Evolutionary conservation across 805 yeast species (phyloP), one percentile per base, ranked within the genome.

Genomic region (Saccharomycopsis amapae): DNA sequence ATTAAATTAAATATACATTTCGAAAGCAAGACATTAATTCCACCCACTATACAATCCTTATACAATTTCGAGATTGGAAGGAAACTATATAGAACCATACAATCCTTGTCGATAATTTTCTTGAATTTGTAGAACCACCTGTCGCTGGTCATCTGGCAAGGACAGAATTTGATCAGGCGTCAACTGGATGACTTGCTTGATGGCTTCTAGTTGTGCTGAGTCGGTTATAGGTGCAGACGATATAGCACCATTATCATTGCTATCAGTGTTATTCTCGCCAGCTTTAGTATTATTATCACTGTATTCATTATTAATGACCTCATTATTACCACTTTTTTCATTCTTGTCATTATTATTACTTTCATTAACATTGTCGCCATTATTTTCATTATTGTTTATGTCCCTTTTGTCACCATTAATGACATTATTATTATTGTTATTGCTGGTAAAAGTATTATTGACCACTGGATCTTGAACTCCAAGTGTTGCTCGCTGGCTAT

Each of bases 101-200:
- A 58, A 41, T 13, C 66, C 66, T 9, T 46, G 52, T 17, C 45
- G 42, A 38, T 58, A 60, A 41, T 58, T 61, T 22, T 55, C 52
- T 44, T 58, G 62, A 19, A 62, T 58, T 33, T 55, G 53, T 3
- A 56, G 13, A 5, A 62, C 53, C 3, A 56, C 54, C 1, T 24
- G 36, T 46, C 67, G 63, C 57, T 79, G 81, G 20, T 73, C 75
- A 3, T 67, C 71, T 1, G 82, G 79, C 17, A 79, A 61, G 2
- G 61, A 61, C 4, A 62, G 58, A 1, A 79, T 57, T 48, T 78
- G 80, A 20, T 68, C 73, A 26, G 75, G 78, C n/a, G 72, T 61
- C 25, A 79, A 60, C 35, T 66, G 66, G 51, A 78, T 52, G 9
- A 79, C 78, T 53, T 75, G 79, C 49, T 66, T 69, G 24, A 78